Percentiles rank a stretch among this genome's conserved stretches.
Evolutionary conservation across 139 green algal genomes (phyloP).

Genomic region (Picochlorum sp.): DNA sequence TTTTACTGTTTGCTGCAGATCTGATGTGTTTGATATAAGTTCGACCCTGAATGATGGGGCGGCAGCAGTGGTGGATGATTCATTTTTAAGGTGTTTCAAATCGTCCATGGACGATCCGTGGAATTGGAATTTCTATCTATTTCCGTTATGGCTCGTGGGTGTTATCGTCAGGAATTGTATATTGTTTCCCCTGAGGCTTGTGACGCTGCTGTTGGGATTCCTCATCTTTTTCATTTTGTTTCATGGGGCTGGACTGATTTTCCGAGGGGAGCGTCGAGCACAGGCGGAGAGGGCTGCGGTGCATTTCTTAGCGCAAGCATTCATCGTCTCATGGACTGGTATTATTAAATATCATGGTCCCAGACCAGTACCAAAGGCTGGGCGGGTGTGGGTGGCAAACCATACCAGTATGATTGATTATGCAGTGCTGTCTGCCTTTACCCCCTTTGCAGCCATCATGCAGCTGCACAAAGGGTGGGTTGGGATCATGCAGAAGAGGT

Average conservation of each 20-base stretch:
- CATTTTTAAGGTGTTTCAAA: slow-evolving; percentile 91
- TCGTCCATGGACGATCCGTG: slow-evolving; percentile 65
- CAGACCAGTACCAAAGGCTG: slow-evolving; percentile 49
- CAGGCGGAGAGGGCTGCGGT: slow-evolving; percentile 40
- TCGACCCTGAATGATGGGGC: slow-evolving; percentile 71
- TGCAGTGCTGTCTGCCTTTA: slow-evolving; percentile 80
- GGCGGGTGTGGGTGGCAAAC: slow-evolving; percentile 94
- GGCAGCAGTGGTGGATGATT: slow-evolving; percentile 86
- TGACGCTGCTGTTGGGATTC: slow-evolving; percentile 61
- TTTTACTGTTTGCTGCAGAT: background rate
- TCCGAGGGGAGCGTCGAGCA: background rate
- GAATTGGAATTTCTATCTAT: slow-evolving; percentile 99
- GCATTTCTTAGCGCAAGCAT: slow-evolving; percentile 62
- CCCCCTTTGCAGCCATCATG: slow-evolving; percentile 88
- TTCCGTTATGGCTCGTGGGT: slow-evolving; percentile 74
- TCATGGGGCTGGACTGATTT: slow-evolving; percentile 44
- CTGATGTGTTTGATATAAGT: slow-evolving; percentile 74
- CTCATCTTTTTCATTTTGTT: slow-evolving; percentile 75
- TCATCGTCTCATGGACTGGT: slow-evolving; percentile 84
- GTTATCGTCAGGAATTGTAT: slow-evolving; percentile 65
- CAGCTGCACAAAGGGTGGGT: slow-evolving; percentile 86
- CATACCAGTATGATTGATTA: slow-evolving; percentile 99
- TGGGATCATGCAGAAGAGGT: slow-evolving; percentile 74
- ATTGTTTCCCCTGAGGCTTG: slow-evolving; percentile 73
- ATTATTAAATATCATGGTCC: slow-evolving; percentile 86